These are phyloP conservation scores for Micromonas pusilla DNA, from an alignment of 139 green algal genomes.

Conservation along the genomic window DNA sequence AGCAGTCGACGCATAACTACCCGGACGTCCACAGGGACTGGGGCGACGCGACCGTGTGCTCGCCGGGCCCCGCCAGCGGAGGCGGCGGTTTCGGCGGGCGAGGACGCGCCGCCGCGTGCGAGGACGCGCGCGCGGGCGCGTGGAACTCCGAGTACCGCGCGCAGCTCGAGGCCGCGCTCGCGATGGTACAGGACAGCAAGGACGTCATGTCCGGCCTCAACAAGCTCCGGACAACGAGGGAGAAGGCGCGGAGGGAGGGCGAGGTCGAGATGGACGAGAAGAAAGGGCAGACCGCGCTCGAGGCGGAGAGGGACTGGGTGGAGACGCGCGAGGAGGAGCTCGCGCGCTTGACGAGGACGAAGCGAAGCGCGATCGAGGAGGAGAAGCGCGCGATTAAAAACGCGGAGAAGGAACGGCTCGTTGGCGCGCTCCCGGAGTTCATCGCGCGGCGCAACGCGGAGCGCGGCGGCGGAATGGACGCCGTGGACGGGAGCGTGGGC, in stretches of 20 bases:
- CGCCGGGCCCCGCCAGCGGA: neutral
- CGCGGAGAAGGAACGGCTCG: too few relatives aligned
- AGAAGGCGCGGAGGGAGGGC: neutral
- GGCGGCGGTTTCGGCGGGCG: too few relatives aligned
- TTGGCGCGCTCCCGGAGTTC: too few relatives aligned
- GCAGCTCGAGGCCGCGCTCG: neutral
- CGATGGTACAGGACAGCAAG: neutral
- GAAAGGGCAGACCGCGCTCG: neutral
- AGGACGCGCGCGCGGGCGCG: neutral
- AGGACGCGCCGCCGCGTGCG: neutral
- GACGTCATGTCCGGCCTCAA: neutral
- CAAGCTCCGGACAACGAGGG: neutral
- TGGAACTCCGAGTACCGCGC: neutral
- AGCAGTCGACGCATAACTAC: neutral
- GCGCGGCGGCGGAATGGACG: too few relatives aligned
- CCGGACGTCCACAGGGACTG: neutral
- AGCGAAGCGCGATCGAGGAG: too few relatives aligned
- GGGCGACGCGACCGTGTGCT: neutral
- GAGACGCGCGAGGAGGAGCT: too few relatives aligned
- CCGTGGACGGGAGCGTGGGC: too few relatives aligned
- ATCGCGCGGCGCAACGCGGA: too few relatives aligned
- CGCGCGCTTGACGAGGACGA: too few relatives aligned
- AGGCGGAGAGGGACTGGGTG: neutral
- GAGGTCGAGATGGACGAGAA: too few relatives aligned
- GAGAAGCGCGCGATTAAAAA: too few relatives aligned